Evolutionary conservation across 2,329 filamentous ascomycete species (phyloP).

Genomic region (Pleurostoma richardsiae): DNA sequence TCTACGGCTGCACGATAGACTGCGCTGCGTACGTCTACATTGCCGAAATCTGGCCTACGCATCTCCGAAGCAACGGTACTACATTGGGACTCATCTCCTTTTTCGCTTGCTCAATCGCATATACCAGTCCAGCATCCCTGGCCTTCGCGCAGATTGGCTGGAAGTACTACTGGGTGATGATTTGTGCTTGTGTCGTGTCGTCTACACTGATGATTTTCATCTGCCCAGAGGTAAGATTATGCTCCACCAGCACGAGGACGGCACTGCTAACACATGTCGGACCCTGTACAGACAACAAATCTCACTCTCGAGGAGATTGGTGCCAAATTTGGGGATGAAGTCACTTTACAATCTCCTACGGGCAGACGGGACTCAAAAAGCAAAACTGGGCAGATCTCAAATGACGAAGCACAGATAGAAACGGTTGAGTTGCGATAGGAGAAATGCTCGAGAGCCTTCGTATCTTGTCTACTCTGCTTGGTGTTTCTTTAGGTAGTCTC

Average conservation of each 20-base stretch:
- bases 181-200: conserved; percentile 17
- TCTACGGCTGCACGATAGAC: conserved; percentile 18
- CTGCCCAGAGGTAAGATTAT: conserved; percentile 12
- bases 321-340: conserved; percentile 20
- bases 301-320: conserved; percentile 24
- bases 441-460: too few relatives aligned
- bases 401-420: too few relatives aligned
- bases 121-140: conserved; percentile 2
- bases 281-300: conserved; percentile 14
- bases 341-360: conserved; percentile 1
- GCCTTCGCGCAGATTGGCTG: conserved; percentile 20
- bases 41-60: conserved; percentile 26
- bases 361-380: too few relatives aligned
- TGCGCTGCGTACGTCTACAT: conserved; percentile 22
- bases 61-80: conserved; percentile 18
- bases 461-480: too few relatives aligned
- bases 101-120: conserved; percentile 16
- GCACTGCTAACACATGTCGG: not conserved
- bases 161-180: conserved; percentile 20
- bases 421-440: too few relatives aligned
- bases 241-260: not conserved
- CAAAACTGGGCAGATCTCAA: too few relatives aligned
- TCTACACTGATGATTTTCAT: conserved; percentile 15
- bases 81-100: conserved; percentile 12
- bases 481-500: too few relatives aligned